Conservation (phyloP, 441 rosid species). For the Geranium incanum region DNA sequence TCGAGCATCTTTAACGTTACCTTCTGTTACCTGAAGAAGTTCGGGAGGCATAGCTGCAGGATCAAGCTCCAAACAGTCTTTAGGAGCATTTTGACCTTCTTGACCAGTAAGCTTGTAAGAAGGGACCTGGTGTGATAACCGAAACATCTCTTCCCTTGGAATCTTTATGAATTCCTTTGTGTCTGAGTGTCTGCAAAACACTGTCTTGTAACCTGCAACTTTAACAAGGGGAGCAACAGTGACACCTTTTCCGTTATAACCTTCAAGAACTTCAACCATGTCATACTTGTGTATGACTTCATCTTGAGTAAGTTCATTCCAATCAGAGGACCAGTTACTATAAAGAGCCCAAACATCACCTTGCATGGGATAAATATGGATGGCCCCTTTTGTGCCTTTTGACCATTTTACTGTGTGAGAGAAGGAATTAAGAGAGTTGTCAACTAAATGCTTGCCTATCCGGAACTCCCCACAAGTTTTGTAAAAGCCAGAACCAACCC, state of each 20-base stretch:
- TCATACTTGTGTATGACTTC: conserved; percentile 37
- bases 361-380: conserved; percentile 34
- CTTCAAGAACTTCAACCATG: conserved; percentile 38
- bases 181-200: conserved; percentile 24
- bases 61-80: conserved; percentile 39
- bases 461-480: conserved; percentile 38
- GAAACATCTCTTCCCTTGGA: conserved; percentile 28
- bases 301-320: conserved; percentile 29
- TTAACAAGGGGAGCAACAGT: conserved; percentile 30
- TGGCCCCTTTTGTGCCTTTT: conserved; percentile 32
- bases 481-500: conserved; percentile 36
- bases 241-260: conserved; percentile 30
- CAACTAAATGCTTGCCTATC: conserved; percentile 25
- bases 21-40: conserved; percentile 33
- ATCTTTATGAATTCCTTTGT: conserved; percentile 19
- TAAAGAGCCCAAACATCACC: conserved; percentile 40
- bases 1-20: conserved; percentile 6
- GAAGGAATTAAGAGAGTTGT: neutral
- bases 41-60: conserved; percentile 39
- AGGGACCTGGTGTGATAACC: conserved; percentile 25
- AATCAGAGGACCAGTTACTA: conserved; percentile 37
- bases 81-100: conserved; percentile 31
- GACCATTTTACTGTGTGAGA: conserved; percentile 31
- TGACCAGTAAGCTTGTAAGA: conserved; percentile 32
- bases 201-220: conserved; percentile 33